Evolutionary conservation across 2,329 filamentous ascomycete genomes (phyloP).

Genomic region (Elsinoe australis): DNA sequence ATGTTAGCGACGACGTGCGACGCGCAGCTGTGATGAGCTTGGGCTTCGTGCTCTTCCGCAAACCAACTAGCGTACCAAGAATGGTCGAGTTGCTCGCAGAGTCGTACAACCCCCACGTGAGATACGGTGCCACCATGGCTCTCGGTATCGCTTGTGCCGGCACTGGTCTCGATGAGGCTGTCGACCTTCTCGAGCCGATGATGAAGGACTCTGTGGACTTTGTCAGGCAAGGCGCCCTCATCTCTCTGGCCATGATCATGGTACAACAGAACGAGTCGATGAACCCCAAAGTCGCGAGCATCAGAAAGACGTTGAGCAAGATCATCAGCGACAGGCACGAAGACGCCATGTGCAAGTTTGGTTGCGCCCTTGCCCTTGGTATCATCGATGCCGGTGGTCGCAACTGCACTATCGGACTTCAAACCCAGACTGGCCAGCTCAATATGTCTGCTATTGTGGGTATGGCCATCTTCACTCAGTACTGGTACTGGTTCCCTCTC

Average conservation of each 20-base stretch:
- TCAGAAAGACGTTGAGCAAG: conserved; percentile 90
- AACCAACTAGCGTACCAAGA: conserved; percentile 90
- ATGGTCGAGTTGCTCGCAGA: conserved; percentile 98
- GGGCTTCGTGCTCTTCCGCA: conserved; percentile 96
- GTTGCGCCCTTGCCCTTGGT: conserved; percentile 83
- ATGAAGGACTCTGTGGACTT: conserved; percentile 99
- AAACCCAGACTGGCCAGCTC: conserved; percentile 95
- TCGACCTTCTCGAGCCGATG: conserved; percentile 96
- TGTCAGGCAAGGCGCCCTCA: conserved; percentile 90
- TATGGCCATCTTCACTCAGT: conserved; percentile 96
- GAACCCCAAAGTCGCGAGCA: conserved; percentile 89
- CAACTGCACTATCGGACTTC: conserved; percentile 95
- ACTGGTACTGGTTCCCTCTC: conserved; percentile 99
- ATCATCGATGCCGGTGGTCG: conserved; percentile 97
- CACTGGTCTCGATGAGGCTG: conserved; percentile 90
- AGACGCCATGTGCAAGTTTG: conserved; percentile 99
- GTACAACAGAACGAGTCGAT: conserved; percentile 98
- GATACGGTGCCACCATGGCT: conserved; percentile 96
- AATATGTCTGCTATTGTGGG: conserved; percentile 98
- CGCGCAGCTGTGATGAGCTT: conserved; percentile 95
- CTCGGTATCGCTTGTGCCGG: conserved; percentile 96
- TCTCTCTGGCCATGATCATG: conserved; percentile 94
- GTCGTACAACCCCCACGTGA: conserved; percentile 97
- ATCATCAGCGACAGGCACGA: conserved; percentile 91
- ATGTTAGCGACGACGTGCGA: conserved; percentile 95